phyloP scores from a whole-genome alignment of 2,329 filamentous ascomycete species.

The Thelonectria blattea region DNA sequence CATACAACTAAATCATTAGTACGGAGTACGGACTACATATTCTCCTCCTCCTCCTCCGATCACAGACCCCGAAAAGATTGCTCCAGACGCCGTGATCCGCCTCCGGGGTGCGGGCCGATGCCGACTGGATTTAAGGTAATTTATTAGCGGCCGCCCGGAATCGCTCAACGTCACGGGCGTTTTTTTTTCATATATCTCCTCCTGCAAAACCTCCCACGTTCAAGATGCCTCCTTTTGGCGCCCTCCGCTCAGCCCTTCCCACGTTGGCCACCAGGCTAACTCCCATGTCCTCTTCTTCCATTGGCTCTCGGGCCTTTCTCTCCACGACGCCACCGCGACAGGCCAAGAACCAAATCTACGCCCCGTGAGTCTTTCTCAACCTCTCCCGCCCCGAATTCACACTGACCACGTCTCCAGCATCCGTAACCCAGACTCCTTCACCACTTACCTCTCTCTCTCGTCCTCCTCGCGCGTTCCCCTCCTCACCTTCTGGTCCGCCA shows the following conservation, averaged over 20 bases:
- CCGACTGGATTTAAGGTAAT: too few species aligned
- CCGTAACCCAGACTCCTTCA: conserved; percentile 59
- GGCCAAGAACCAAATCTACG: conserved; percentile 45
- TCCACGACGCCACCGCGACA: conserved; percentile 35
- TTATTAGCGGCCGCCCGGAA: too few species aligned
- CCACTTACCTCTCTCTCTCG: conserved; percentile 61
- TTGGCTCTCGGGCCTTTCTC: conserved; percentile 25
- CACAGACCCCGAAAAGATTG: too few species aligned
- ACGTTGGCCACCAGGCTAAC: conserved; percentile 6
- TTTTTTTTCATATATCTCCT: not conserved
- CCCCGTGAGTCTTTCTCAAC: conserved; percentile 40
- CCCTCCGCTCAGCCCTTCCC: conserved; percentile 4
- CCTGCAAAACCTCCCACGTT: not conserved
- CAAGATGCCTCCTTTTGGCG: conserved; percentile 9
- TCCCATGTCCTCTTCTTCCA: not conserved
- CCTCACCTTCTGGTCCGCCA: conserved; percentile 66
- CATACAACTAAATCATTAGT: too few species aligned
- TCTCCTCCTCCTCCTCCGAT: too few species aligned
- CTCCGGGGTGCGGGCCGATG: too few species aligned
- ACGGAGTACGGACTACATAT: too few species aligned
- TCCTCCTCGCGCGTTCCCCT: conserved; percentile 60
- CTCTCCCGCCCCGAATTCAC: not conserved
- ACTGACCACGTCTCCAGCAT: conserved; percentile 48
- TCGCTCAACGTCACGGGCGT: not conserved
- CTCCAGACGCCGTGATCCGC: too few species aligned